Evolutionary conservation across 1,284 basidiomycete species (phyloP), one percentile per base, ranked within the genome.

Genomic region (Austroboletus olivaceoglutinosus): DNA sequence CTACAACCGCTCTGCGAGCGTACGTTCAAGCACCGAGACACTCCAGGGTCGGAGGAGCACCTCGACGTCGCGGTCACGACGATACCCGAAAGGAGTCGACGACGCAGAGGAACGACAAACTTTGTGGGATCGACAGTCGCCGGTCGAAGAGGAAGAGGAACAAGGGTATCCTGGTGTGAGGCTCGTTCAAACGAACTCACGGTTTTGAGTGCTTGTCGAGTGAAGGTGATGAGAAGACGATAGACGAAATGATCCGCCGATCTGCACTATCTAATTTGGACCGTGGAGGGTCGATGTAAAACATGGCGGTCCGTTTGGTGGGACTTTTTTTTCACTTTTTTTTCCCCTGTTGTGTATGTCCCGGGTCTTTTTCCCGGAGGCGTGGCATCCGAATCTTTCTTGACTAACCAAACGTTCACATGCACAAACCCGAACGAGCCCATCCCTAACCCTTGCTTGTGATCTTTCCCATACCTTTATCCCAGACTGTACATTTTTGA

Each of bases 21-120:
- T 27, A 10, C 39, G 36, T 22, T 11, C 41, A 4, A 40, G 18
- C 12, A 13, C n/a, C 13, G 27, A 31, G 6, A 29, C 31, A 25
- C 49, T 10, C 0, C 30, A 47, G 6, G 45, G 22, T 15, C 63
- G 65, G 21, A 45, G 56, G 22, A 69, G 68, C 27, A 64, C 55
- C 15, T 64, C 63, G 10, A 38, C 64, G 13, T 64, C 64, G 5
- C 58, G 59, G 19, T 50, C 67, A n/a, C 46, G 65, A 18, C 56
- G 60, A 33, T 67, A 67, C 23, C 65, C 68, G 3, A 51, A 22
- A 21, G 65, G 68, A 0, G 40, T 47, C 6, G 64, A 69, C 40
- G 68, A 67, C 8, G 50, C 47, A 2, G 65, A 67, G 6, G 65
- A 67, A 21, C 54, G 56, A 3, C 50, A 67, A 39, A 58, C 60